A percentile compares a stretch with the other conserved stretches of the same genome.
These are phyloP conservation scores for Chlorella sp. DNA, from an alignment of 139 green algal species.

Conservation along the genomic window DNA sequence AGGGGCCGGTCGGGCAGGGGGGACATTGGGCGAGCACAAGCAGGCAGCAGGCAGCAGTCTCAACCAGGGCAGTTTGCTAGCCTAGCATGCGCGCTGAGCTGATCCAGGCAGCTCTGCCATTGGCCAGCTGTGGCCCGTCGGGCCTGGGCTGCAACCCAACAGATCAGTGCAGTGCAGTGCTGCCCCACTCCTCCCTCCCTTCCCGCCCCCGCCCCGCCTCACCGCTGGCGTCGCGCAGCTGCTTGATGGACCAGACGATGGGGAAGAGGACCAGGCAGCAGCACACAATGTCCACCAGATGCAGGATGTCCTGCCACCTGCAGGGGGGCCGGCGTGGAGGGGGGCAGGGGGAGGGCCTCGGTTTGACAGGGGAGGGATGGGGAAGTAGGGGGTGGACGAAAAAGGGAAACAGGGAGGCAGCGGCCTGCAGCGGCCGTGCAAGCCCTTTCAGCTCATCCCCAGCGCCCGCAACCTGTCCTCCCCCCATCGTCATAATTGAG, in stretches of 20 bases:
- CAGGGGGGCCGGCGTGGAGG: background rate
- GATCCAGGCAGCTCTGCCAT: too few species aligned
- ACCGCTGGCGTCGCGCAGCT: slow-evolving; percentile 80
- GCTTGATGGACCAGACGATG: slow-evolving; percentile 98
- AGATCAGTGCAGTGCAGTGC: too few species aligned
- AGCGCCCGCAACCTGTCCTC: too few species aligned
- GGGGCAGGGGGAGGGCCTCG: background rate
- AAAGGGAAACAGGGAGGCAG: background rate
- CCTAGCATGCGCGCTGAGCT: background rate
- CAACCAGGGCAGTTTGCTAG: background rate
- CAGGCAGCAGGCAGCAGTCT: background rate
- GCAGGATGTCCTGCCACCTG: slow-evolving; percentile 93
- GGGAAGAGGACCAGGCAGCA: slow-evolving; percentile 98
- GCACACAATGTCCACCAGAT: slow-evolving; percentile 98
- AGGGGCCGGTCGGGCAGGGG: background rate
- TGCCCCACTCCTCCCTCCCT: background rate
- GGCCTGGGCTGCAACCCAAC: too few species aligned
- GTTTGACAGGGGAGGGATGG: background rate
- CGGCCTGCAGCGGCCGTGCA: background rate
- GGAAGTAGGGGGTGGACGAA: background rate
- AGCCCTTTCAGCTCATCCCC: background rate
- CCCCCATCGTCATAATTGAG: too few species aligned
- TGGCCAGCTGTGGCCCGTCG: too few species aligned
- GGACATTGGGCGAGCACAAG: background rate
- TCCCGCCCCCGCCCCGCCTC: slow-evolving; percentile 38